Conservation (phyloP, 1,284 basidiomycete genomes). For the Baeospora myosura region DNA sequence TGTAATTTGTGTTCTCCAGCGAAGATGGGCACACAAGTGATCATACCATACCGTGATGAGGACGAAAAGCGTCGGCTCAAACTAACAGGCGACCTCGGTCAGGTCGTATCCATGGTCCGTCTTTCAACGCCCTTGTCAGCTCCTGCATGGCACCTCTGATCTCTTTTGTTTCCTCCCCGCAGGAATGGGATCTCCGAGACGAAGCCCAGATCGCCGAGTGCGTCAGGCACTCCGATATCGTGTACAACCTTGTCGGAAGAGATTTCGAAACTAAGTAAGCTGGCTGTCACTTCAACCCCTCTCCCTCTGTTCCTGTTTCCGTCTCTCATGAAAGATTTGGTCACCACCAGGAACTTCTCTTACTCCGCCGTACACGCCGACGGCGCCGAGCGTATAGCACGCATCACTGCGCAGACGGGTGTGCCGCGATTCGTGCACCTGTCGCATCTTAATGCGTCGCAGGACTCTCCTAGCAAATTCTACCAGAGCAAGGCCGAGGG, state of each 20-base stretch:
- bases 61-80: conserved; percentile 89
- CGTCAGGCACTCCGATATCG: conserved; percentile 91
- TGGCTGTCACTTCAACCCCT: conserved; percentile 19
- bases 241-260: conserved; percentile 89
- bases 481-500: conserved; percentile 90
- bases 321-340: neutral
- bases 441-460: conserved; percentile 90
- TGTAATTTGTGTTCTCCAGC: conserved; percentile 36
- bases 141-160: conserved; percentile 4
- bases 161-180: conserved; percentile 10
- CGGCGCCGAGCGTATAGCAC: conserved; percentile 80
- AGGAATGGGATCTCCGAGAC: conserved; percentile 94
- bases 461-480: conserved; percentile 74
- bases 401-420: conserved; percentile 69
- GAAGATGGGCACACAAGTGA: conserved; percentile 88
- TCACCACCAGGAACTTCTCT: conserved; percentile 67
- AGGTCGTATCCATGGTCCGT: conserved; percentile 88
- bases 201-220: conserved; percentile 91
- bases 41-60: conserved; percentile 94
- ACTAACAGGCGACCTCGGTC: conserved; percentile 94
- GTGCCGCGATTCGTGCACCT: conserved; percentile 89
- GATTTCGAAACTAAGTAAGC: conserved; percentile 86
- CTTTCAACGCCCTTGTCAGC: conserved; percentile 1
- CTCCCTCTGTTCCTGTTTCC: neutral
- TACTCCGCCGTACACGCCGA: conserved; percentile 72